Base-by-base conservation (phyloP, 768 basidiomycete species). In the Dioszegia aurantiaca region DNA sequence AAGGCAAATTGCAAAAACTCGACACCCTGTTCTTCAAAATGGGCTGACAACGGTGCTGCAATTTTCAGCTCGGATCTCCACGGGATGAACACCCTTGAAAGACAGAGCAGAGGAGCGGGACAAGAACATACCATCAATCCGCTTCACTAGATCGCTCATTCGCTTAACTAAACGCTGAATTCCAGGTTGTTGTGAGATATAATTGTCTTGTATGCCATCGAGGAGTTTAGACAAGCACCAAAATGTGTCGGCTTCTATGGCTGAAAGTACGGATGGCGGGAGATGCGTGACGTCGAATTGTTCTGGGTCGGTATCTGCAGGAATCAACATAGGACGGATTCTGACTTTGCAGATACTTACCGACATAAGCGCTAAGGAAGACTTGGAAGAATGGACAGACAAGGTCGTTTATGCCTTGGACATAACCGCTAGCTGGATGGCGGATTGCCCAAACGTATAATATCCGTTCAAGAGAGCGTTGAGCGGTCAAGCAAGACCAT, bases 1-100 rank as follows among this genome's bases (percentile, higher is more conserved):
- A 99, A 99, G 37, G 95, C 94, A 69, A 99, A 99, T 74, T 99
- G 95, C 87, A 99, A 95, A 73, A 95, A 99, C 79, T 98, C 93
- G 65, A 99, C 92, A 68, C 88, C 89, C 77, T 99, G 87, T 11
- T 85, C 79, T 61, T 87, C 86, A 51, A 99, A 82, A 78, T 99
- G 95, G 6, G 83, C 79, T 4, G 86, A 82, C n/a, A 99, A 82
- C 1, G 91, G 90, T 19, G 87, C 90, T 94, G 58, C 4, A 23
- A 3, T 11, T 19, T 24, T 63, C 41, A 63, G 64, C 47, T n/a
- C 6, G 26, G 10, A 23, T 12, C 28, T 16, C 26, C 11, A 16
- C 21, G n/a, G 17, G n/a, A n/a, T n/a, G n/a, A n/a, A n/a, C n/a
- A n/a, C n/a, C n/a, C n/a, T n/a, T 28, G 26, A 9, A 10, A 12